These are phyloP conservation scores for Backusella psychrophila DNA, from an alignment of 192 early-diverging fungal genomes.

Conservation along the genomic window DNA sequence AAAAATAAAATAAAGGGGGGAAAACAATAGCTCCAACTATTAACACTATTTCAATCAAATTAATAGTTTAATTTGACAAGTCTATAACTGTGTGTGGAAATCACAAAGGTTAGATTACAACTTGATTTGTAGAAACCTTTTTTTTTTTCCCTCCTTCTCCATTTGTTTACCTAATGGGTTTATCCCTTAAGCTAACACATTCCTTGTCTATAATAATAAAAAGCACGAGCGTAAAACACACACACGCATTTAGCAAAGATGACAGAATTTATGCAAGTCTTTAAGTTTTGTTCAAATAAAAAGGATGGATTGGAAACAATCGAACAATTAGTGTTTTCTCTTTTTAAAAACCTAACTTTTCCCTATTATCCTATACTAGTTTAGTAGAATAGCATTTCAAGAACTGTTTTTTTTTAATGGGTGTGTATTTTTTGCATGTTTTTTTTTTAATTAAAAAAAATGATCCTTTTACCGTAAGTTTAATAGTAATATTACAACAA, in stretches of 20 bases:
- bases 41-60: not conserved
- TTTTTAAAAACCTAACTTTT: not conserved
- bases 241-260: not conserved
- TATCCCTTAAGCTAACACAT: slow-evolving; percentile 7
- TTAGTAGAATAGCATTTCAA: not conserved
- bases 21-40: not conserved
- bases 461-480: not conserved
- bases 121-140: not conserved
- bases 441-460: not conserved
- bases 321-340: not conserved
- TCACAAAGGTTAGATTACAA: not conserved
- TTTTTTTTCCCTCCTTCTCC: not conserved
- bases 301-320: not conserved
- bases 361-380: not conserved
- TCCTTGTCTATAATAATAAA: slow-evolving; percentile 7
- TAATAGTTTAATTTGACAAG: slow-evolving; percentile 8
- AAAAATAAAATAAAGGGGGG: not conserved
- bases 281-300: not conserved
- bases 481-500: not conserved
- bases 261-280: not conserved
- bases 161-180: not conserved
- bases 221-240: slow-evolving; percentile 14
- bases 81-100: not conserved
- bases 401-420: too few relatives aligned
- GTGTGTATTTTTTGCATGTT: not conserved